A percentile compares a stretch with the other conserved stretches of the same genome.
phyloP scores from a whole-genome alignment of 768 basidiomycete genomes.

The Tricholoma furcatifolium region DNA sequence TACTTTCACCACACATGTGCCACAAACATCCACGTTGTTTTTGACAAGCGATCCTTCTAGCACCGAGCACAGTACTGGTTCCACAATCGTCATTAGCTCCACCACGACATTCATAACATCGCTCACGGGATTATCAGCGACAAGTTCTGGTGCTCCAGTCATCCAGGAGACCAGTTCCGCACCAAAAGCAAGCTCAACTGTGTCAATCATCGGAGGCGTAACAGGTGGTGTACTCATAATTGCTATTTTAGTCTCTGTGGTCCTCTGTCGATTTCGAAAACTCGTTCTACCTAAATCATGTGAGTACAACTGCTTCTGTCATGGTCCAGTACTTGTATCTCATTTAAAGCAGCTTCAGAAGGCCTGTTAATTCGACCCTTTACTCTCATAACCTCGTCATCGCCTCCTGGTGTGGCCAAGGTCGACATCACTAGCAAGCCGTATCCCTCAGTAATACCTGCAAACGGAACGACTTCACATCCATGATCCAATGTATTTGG shows the following conservation, averaged over 20 bases:
- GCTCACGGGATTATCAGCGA: no score
- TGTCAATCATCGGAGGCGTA: conserved; percentile 6
- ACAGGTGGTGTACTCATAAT: conserved; percentile 3
- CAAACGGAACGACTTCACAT: no score
- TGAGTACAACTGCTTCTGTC: not conserved
- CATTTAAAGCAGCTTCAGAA: not conserved
- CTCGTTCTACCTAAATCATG: not conserved
- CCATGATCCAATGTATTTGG: no score
- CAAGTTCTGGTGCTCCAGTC: no score
- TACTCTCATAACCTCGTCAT: not conserved
- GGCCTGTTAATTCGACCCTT: not conserved
- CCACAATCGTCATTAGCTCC: not conserved
- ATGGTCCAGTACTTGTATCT: not conserved
- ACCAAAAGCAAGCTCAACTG: not conserved
- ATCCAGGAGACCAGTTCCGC: no score
- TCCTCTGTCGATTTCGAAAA: not conserved
- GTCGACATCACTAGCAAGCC: no score
- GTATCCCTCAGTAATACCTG: no score
- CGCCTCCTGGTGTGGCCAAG: no score
- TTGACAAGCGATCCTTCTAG: not conserved
- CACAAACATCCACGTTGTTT: not conserved
- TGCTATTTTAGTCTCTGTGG: not conserved
- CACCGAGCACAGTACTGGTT: not conserved
- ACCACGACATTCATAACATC: not conserved
- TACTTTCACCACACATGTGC: not conserved